These are phyloP conservation scores for Puccinia polysora DNA, from an alignment of 1,284 basidiomycete species.

Conservation along the genomic window DNA sequence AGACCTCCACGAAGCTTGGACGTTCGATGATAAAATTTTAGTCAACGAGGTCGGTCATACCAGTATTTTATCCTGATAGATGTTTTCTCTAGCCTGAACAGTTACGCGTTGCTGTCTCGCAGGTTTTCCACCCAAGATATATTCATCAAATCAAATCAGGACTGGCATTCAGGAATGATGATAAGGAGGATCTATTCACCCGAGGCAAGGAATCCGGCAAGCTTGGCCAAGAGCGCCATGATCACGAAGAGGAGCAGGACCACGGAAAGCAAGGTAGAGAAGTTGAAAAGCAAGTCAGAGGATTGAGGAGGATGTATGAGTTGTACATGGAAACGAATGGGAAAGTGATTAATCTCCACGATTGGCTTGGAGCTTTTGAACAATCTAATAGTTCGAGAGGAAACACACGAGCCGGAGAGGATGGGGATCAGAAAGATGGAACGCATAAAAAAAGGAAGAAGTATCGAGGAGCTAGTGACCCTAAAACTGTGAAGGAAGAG, in stretches of 20 bases:
- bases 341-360: slow-evolving; percentile 20
- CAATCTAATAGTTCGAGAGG: no score
- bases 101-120: no score
- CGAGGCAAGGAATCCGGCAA: not conserved
- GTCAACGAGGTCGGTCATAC: slow-evolving; percentile 1
- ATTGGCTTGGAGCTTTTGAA: slow-evolving; percentile 27
- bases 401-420: not conserved
- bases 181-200: no score
- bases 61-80: no score
- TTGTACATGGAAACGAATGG: slow-evolving; percentile 32
- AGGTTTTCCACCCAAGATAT: slow-evolving; percentile 22
- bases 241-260: not conserved
- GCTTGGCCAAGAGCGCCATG: not conserved
- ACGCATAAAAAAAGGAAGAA: slow-evolving; percentile 13
- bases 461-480: not conserved
- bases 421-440: not conserved
- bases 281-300: not conserved
- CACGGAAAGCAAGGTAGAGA: not conserved
- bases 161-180: slow-evolving; percentile 4
- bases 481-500: no score
- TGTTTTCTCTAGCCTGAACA: no score
- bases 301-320: slow-evolving; percentile 25
- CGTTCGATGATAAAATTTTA: slow-evolving; percentile 31
- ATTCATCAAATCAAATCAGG: slow-evolving; percentile 12
- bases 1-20: slow-evolving; percentile 29